Conservation (phyloP, 2,329 filamentous ascomycete species). For the Aspergillus jensenii region DNA sequence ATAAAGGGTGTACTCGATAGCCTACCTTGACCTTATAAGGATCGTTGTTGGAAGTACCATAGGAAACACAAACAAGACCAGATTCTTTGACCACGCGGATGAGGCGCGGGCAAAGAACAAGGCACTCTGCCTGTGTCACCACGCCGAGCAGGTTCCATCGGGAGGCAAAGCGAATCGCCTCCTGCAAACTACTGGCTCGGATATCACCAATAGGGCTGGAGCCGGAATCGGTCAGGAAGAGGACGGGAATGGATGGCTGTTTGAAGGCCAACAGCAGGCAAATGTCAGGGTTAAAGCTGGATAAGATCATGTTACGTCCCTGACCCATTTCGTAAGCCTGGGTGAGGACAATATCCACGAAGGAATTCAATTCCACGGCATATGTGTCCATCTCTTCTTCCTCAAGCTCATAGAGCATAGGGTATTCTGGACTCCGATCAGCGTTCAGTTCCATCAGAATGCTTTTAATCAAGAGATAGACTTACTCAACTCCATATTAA, state of each 20-base stretch:
- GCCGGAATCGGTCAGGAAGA: constrained; percentile 91
- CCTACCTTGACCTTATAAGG: constrained; percentile 79
- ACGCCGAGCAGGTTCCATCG: constrained; percentile 94
- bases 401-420: constrained; percentile 93
- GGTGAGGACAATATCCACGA: constrained; percentile 86
- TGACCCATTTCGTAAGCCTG: constrained; percentile 86
- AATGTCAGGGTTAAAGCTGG: constrained; percentile 95
- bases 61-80: constrained; percentile 90
- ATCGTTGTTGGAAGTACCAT: constrained; percentile 89
- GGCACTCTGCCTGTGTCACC: constrained; percentile 81
- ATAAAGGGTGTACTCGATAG: neutral
- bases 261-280: constrained; percentile 94
- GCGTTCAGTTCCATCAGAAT: constrained; percentile 12
- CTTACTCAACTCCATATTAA: constrained; percentile 93
- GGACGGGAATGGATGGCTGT: constrained; percentile 91
- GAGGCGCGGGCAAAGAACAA: constrained; percentile 84
- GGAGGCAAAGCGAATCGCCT: constrained; percentile 90
- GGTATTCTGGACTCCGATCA: constrained; percentile 65
- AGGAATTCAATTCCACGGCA: constrained; percentile 91
- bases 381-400: constrained; percentile 97
- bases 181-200: constrained; percentile 85
- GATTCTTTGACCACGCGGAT: constrained; percentile 93
- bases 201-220: constrained; percentile 81
- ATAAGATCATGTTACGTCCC: constrained; percentile 91
- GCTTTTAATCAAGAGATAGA: constrained; percentile 18